Base-by-base conservation (phyloP, 78 protist species). In the Andalucia godoyi region DNA sequence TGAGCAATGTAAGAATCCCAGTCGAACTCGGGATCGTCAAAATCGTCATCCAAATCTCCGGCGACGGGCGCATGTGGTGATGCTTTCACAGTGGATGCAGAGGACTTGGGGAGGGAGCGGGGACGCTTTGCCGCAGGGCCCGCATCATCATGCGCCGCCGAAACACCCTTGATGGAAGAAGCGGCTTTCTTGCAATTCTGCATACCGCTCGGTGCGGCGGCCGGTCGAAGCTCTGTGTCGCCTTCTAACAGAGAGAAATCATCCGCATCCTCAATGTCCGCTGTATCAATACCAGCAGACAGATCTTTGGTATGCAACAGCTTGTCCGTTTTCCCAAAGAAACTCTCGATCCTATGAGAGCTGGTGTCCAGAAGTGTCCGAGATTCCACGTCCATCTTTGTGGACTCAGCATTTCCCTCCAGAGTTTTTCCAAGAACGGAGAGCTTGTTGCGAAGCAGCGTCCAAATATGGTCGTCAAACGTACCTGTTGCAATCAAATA, bases 391-490 rank as follows among this genome's bases (percentile, higher is more conserved):
- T 43, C 47, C 47, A 43, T 43, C 27, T 13, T 12, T 17, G 47
- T 43, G 47, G 27, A 17, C 47, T 43, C 47, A n/a, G n/a, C n/a
- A n/a, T n/a, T n/a, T 43, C 47, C 47, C 27, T 72, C 70, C 45
- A 72, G 54, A 9, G 73, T 12, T 2, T 32, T 43, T 1, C 73
- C 66, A 12, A 6, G 3, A 12, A 72, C 77, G 27, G 52, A 18
- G 38, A 74, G 23, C 40, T 74, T 74, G 25, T 27, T 7, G 15
- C 64, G 6, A 17, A 74, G 53, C 55, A 49, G 40, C 30, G 66
- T 55, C 80, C 80, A 75, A 9, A 75, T 13, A 5, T 37, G 17
- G 9, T 67, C 76, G 60, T 75, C 80, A 6, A 38, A 7, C 23
- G 80, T 66, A 8, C 39, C 58, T 10, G 38, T 30, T 7, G 63